A percentile compares a stretch with the other conserved stretches of the same genome.
These are phyloP conservation scores for Cyphellophora attinorum DNA, from an alignment of 2,329 filamentous ascomycete species.

Conservation along the genomic window DNA sequence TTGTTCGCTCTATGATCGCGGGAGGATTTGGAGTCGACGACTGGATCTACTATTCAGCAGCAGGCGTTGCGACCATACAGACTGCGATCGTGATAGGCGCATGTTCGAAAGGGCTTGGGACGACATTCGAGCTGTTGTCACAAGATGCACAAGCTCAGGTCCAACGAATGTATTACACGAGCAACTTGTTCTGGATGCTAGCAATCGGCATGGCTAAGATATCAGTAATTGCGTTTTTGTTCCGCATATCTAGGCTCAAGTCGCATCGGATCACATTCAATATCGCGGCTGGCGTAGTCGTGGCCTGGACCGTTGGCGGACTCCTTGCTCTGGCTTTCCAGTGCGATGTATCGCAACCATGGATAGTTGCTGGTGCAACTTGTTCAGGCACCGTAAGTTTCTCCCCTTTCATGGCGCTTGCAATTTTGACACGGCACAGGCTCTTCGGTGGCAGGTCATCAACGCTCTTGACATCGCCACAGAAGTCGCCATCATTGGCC, in stretches of 20 bases:
- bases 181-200: conserved; percentile 20
- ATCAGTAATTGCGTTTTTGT: conserved; percentile 18
- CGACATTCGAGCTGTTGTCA: conserved; percentile 20
- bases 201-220: conserved; percentile 20
- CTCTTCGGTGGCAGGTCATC: conserved; percentile 25
- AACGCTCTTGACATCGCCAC: conserved; percentile 26
- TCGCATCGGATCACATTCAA: conserved; percentile 11
- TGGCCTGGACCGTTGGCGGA: conserved; percentile 16
- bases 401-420: not conserved
- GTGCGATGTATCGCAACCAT: conserved; percentile 19
- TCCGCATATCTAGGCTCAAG: conserved; percentile 12
- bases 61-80: conserved; percentile 24
- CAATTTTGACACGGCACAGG: conserved; percentile 12
- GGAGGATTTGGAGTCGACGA: conserved; percentile 26
- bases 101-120: conserved; percentile 25
- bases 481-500: conserved; percentile 23
- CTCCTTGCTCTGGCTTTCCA: conserved; percentile 19
- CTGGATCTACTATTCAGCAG: conserved; percentile 22
- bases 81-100: conserved; percentile 23
- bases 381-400: conserved; percentile 17
- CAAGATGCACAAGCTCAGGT: conserved; percentile 4
- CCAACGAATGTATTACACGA: conserved; percentile 20
- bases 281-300: conserved; percentile 9
- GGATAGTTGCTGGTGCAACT: conserved; percentile 14
- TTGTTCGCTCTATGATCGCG: conserved; percentile 25